Conservation (phyloP, 768 basidiomycete genomes). For the Pleurotus salmoneostramineus region DNA sequence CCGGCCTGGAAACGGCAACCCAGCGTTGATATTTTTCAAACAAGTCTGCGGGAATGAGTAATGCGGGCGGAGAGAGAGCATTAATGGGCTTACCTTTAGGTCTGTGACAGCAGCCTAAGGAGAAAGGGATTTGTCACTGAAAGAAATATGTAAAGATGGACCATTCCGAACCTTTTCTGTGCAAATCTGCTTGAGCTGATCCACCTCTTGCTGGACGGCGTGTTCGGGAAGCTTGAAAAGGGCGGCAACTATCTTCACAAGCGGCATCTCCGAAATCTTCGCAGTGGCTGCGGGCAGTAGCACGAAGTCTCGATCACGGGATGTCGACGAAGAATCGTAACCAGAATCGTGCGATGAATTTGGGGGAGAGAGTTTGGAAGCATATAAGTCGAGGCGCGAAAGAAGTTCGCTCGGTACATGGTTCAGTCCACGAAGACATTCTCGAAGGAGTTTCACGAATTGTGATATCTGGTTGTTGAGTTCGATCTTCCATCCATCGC, state of each 20-base stretch:
- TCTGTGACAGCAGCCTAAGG: conserved; percentile 78
- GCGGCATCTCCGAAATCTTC: conserved; percentile 70
- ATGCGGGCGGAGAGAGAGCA: conserved; percentile 7
- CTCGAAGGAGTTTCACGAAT: conserved; percentile 84
- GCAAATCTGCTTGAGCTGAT: conserved; percentile 57
- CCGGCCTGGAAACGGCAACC: conserved; percentile 77
- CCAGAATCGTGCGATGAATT: conserved; percentile 58
- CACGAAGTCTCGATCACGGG: conserved; percentile 53
- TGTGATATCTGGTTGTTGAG: conserved; percentile 88
- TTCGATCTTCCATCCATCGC: conserved; percentile 90
- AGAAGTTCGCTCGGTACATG: conserved; percentile 84
- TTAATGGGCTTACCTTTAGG: conserved; percentile 59
- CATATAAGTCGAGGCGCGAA: conserved; percentile 79
- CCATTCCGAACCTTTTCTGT: conserved; percentile 62
- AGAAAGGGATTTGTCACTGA: conserved; percentile 6
- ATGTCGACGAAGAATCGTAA: conserved; percentile 59
- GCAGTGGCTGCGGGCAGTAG: conserved; percentile 28
- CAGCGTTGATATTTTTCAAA: conserved; percentile 86
- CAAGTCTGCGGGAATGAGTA: conserved; percentile 53
- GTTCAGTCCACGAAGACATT: conserved; percentile 67
- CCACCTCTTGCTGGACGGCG: conserved; percentile 71
- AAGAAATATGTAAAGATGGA: not conserved
- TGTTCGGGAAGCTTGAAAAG: conserved; percentile 73
- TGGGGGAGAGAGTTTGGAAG: conserved; percentile 70
- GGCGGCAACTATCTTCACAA: conserved; percentile 64